Conservation (phyloP, 306 rosid genomes). For the Senna tora region DNA sequence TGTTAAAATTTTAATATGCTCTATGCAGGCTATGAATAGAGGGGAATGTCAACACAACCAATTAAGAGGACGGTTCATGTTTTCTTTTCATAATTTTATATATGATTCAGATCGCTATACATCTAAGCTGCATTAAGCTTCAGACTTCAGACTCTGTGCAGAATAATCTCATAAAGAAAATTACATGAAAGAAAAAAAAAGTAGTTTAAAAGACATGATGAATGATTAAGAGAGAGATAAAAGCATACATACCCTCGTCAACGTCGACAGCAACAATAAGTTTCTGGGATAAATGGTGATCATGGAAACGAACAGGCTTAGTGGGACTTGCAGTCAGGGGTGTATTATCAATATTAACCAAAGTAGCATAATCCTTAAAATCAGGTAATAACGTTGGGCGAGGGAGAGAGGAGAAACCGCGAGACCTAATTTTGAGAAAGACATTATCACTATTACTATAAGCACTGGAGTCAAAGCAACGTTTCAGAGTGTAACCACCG, state of each 20-base stretch:
- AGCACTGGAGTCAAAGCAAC: slow-evolving; percentile 45
- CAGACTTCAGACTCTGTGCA: neutral
- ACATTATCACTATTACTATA: slow-evolving; percentile 22
- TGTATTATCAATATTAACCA: slow-evolving; percentile 24
- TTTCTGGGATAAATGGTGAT: slow-evolving; percentile 50
- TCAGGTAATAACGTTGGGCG: slow-evolving; percentile 32
- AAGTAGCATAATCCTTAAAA: slow-evolving; percentile 37
- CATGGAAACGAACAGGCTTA: slow-evolving; percentile 40
- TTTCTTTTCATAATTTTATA: neutral
- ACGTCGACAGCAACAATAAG: slow-evolving; percentile 81
- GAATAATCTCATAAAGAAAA: neutral
- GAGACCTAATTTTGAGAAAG: slow-evolving; percentile 36
- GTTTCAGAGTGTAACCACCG: slow-evolving; percentile 26
- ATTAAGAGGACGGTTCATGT: neutral
- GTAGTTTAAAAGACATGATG: no score
- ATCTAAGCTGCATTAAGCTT: neutral
- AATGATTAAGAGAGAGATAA: neutral
- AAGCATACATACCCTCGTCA: slow-evolving; percentile 72
- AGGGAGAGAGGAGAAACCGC: slow-evolving; percentile 41
- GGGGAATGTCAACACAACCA: neutral
- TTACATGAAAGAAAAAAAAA: no score
- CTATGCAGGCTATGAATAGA: neutral
- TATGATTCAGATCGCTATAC: neutral
- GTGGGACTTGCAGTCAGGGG: slow-evolving; percentile 40
- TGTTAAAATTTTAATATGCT: slow-evolving; percentile 1